Evolutionary conservation across 140 eudicot genomes (phyloP).

Genomic region (Ambrosia hybrid): DNA sequence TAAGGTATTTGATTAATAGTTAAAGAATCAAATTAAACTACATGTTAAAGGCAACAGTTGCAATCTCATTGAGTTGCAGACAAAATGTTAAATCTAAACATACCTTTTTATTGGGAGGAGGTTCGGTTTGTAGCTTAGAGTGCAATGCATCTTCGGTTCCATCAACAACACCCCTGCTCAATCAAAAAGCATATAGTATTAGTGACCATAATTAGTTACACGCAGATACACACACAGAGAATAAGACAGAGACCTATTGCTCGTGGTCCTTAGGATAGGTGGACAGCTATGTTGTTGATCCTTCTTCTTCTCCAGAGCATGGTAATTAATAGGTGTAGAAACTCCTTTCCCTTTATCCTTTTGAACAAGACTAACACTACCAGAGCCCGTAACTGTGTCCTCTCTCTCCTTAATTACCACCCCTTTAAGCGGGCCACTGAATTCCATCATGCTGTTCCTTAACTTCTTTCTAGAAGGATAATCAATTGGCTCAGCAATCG

Average conservation of each 20-base stretch:
- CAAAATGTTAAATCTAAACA: slow-evolving; percentile 22
- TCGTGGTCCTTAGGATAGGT: slow-evolving; percentile 35
- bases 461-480: slow-evolving; percentile 17
- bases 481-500: slow-evolving; percentile 23
- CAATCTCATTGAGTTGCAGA: neutral
- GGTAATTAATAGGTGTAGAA: slow-evolving; percentile 22
- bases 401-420: slow-evolving; percentile 21
- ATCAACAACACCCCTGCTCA: slow-evolving; percentile 38
- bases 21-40: neutral
- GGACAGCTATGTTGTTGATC: slow-evolving; percentile 48
- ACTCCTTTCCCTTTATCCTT: slow-evolving; percentile 22
- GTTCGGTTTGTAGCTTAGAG: slow-evolving; percentile 45
- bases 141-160: slow-evolving; percentile 26
- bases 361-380: slow-evolving; percentile 11
- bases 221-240: neutral
- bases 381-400: slow-evolving; percentile 11
- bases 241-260: slow-evolving; percentile 26
- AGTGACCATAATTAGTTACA: neutral
- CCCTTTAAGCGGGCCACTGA: slow-evolving; percentile 23
- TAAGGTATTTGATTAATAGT: neutral
- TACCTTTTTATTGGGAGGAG: slow-evolving; percentile 61
- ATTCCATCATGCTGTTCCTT: slow-evolving; percentile 21
- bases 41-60: neutral
- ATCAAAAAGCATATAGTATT: slow-evolving; percentile 14
- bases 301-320: slow-evolving; percentile 32